Base-by-base conservation (phyloP, 441 rosid species). In the Theobroma grandiflorum region DNA sequence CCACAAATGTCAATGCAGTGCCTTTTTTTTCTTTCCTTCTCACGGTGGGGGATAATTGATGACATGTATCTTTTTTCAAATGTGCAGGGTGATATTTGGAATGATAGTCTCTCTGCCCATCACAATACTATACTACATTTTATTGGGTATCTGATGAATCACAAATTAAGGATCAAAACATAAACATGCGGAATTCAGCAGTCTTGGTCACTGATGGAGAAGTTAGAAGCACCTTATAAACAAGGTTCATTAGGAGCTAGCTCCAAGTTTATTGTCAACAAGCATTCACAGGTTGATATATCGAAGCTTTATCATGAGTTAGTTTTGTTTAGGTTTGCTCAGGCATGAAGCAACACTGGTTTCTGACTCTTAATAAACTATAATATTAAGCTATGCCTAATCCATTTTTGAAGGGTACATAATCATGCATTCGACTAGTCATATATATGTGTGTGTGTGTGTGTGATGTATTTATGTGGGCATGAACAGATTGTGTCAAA, bases 11-110 rank as follows among this genome's bases (percentile, higher is more conserved):
- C 64, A 26, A 42, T 67, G 50, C 52, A 67, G 3, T 67, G 9
- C 2, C 4, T 8, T 61, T 26, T 22, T 1, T 8, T 58, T 59
- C 9, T 26, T 26, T 8, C 14, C 9, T 59, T 10, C 12, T 26
- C 38, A 61, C 4, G 12, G 6, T 5, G 0, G 18, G 38, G 18
- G 37, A 47, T 18, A 35, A 18, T 9, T 57, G 8, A 55, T n/a
- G 8, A 26, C 15, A 26, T 59, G 5, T 52, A 37, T 14, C 55
- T 14, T 1, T 15, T 57, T 71, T 26, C 4, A 35, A 33, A 47
- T 62, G 57, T 69, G 79, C 82, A 84, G 79, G 77, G 86, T 82
- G 57, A 80, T 84, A 59, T 84, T 84, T 37, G 84, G 86, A 26
- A 61, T 77, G 76, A 66, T 80, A 37, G 77, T 79, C 31, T 75